Evolutionary conservation across 164 flowering plant genomes (phyloP).

Genomic region (Piper longum): DNA sequence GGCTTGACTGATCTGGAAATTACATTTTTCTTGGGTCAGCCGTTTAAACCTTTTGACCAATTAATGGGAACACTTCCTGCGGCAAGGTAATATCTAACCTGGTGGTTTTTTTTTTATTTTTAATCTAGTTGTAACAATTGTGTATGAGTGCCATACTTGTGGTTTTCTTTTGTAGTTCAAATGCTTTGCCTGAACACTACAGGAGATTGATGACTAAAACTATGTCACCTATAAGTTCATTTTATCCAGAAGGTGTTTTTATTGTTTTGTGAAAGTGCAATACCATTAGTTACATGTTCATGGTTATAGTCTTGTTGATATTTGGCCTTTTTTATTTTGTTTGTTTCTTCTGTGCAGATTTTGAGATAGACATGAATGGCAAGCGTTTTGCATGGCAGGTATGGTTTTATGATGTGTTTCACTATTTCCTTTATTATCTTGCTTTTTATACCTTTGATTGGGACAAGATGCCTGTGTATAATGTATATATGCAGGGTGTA

Average conservation of each 20-base stretch:
- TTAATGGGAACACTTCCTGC: slow-evolving; percentile 96
- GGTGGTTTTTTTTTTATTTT: not conserved
- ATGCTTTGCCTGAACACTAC: slow-evolving; percentile 72
- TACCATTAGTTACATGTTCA: not conserved
- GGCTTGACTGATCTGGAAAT: slow-evolving; percentile 74
- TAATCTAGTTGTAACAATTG: not conserved
- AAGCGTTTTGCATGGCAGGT: slow-evolving; percentile 99
- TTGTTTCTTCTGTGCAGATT: slow-evolving; percentile 39
- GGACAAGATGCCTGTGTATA: slow-evolving; percentile 1
- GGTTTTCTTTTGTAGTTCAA: slow-evolving; percentile 37
- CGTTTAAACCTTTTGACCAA: slow-evolving; percentile 97
- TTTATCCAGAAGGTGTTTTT: slow-evolving; percentile 69
- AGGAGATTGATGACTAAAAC: slow-evolving; percentile 74
- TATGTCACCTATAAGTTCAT: slow-evolving; percentile 59
- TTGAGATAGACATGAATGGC: slow-evolving; percentile 97
- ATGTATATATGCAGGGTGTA: slow-evolving; percentile 45
- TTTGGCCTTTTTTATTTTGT: slow-evolving; percentile 3
- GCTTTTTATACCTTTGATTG: not conserved
- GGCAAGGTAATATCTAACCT: slow-evolving; percentile 45
- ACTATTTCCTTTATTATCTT: not conserved
- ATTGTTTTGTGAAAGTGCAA: not conserved
- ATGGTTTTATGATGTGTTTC: not conserved
- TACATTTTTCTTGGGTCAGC: slow-evolving; percentile 80
- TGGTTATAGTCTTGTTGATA: not conserved
- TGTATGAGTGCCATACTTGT: not conserved